Evolutionary conservation across 202 grass and related monocot genomes (phyloP), one percentile per base, ranked within the genome.

Genomic region (Eragrostis tef): DNA sequence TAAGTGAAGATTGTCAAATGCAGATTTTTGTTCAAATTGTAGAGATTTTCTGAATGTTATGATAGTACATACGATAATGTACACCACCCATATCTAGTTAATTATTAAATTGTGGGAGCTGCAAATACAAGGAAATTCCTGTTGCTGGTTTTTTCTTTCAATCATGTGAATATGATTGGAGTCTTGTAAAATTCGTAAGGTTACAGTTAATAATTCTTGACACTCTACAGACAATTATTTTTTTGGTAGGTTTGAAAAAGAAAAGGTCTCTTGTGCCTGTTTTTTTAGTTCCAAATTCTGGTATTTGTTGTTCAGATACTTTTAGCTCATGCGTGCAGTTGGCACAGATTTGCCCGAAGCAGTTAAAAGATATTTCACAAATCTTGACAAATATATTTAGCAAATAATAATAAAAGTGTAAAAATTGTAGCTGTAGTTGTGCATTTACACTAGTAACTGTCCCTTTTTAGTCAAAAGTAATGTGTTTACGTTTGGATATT

Each of bases 341-440:
- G 60, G 13, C 2, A 1, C 26, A 63, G 14, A 39, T 17, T 62
- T 63, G 27, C 14, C 19, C 17, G 46, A 29, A 12, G 22, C 6
- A 70, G 12, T 27, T 53, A 56, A 45, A 73, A 34, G 26, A 53
- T 70, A 73, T 53, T 52, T 52, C 19, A 9, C 70, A 9, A 73
- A 51, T 9, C 16, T 54, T 54, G 27, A 73, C 16, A 25, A 9
- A 16, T 75, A 42, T 25, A 7, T 9, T 43, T 4, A 52, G 17
- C 16, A 19, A 25, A 25, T 59, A 24, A 58, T 19, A 0, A 1
- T 44, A 74, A 3, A 1, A 34, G 25, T 71, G 69, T 51, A 57
- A 3, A 57, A 10, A 20, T 8, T 57, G 6, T 57, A 22, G 53
- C 53, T 57, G 1, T 56, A 56, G 15, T 9, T n/a, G 1, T 25